Conservation (phyloP, 192 early-diverging fungal genomes). For the Tieghemiomyces parasiticus region DNA sequence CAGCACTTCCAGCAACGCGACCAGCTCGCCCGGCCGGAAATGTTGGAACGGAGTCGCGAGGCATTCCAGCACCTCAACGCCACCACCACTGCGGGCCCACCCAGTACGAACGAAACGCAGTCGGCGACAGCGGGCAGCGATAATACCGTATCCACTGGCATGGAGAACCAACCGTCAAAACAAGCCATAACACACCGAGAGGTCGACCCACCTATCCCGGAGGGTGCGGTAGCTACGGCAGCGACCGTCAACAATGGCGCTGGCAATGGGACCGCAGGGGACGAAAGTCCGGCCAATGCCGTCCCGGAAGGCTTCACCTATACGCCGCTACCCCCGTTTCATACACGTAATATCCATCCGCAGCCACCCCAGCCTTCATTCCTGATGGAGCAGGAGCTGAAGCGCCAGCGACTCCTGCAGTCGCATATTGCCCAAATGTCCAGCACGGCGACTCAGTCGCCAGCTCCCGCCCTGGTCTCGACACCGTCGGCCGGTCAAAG, state of each 20-base stretch:
- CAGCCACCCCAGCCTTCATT: neutral
- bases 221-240: neutral
- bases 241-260: neutral
- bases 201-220: neutral
- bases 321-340: neutral
- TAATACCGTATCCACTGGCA: neutral
- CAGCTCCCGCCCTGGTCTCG: neutral
- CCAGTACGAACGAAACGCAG: neutral
- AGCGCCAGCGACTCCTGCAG: slow-evolving; percentile 5
- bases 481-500: neutral
- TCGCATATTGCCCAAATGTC: neutral
- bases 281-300: neutral
- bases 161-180: neutral
- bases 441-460: neutral
- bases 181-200: neutral
- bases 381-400: slow-evolving; percentile 1
- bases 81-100: neutral
- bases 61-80: neutral
- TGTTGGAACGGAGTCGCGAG: neutral
- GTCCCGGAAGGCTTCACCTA: neutral
- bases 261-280: neutral
- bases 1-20: neutral
- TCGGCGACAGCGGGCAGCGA: neutral
- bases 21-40: neutral
- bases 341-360: slow-evolving; percentile 5